Evolutionary conservation across 805 yeast species (phyloP), one percentile per base, ranked within the genome.

Genomic region (Kluyveromyces nonfermentans): DNA sequence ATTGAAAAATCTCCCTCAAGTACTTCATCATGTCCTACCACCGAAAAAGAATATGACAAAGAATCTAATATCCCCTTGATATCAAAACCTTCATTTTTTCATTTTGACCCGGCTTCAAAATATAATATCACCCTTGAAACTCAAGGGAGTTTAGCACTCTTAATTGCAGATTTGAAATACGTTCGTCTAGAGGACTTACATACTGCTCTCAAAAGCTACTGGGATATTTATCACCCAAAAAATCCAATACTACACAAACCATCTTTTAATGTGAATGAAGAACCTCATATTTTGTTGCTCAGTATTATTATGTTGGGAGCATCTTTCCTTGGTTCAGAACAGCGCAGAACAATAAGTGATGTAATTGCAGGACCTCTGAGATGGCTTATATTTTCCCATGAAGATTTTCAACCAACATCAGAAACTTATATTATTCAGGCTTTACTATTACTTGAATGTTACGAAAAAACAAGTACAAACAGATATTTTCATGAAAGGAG

Each of bases 401-500:
- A 78, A 7, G 84, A 78, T 43, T 85, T 85, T 57, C 77, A 74
- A 45, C 82, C 94, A 1, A 95, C 95, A 0, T 82, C 87, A 0
- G 72, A 72, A 49, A 66, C 82, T 7, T 86, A 89, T 82, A 75
- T 86, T 8, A 69, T 87, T 39, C 96, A 87, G 60, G 71, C 85
- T 51, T 68, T 86, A 48, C 61, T 83, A 44, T 58, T 87, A 49
- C 59, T 87, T n/a, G 95, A 86, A 56, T 78, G 80, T 64, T 80
- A 78, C 56, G 96, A 86, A 58, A 84, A 86, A 64, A 73, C 82
- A 47, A 79, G 82, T 51, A 69, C 86, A 0, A 73, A 76, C 37
- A 67, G 96, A 52, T 65, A 67, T 34, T 62, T 84, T 53, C 96
- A 86, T 58, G 96, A 86, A 63, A 64, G 96, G 39, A 84, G 86